Evolutionary conservation across 345 rosid species (phyloP).

Genomic region (Gossypium anomalum): DNA sequence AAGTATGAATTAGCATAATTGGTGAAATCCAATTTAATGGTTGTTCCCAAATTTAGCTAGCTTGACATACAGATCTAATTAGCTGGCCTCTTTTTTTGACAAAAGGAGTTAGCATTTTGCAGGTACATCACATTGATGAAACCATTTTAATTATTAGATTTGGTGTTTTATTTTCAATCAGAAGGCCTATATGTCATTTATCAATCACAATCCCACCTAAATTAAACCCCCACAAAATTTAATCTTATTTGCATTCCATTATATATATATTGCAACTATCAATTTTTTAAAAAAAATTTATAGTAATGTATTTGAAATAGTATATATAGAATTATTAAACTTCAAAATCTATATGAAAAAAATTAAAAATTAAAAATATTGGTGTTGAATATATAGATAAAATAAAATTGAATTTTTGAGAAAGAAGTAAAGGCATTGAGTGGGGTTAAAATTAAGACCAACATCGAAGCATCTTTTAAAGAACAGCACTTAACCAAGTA

Average conservation of each 20-base stretch:
- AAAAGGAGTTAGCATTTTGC: background rate
- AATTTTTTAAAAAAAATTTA: no score
- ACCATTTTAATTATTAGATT: background rate
- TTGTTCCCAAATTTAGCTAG: background rate
- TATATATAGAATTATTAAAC: no score
- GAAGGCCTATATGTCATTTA: background rate
- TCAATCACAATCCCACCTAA: conserved; percentile 3
- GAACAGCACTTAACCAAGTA: background rate
- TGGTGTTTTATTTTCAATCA: background rate
- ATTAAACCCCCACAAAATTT: background rate
- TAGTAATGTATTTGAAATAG: no score
- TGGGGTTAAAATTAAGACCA: background rate
- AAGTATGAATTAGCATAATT: background rate
- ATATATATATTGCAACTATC: no score
- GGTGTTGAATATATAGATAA: no score
- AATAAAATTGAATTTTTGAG: no score
- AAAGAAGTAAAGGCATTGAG: background rate
- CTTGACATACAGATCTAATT: background rate
- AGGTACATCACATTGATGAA: background rate
- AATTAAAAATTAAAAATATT: no score
- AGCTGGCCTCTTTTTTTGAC: background rate
- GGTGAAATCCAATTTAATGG: background rate
- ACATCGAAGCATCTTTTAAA: background rate
- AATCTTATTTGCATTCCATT: background rate
- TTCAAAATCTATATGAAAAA: no score